phyloP scores from a whole-genome alignment of 768 basidiomycete species.

The Hypsizygus marmoreus region DNA sequence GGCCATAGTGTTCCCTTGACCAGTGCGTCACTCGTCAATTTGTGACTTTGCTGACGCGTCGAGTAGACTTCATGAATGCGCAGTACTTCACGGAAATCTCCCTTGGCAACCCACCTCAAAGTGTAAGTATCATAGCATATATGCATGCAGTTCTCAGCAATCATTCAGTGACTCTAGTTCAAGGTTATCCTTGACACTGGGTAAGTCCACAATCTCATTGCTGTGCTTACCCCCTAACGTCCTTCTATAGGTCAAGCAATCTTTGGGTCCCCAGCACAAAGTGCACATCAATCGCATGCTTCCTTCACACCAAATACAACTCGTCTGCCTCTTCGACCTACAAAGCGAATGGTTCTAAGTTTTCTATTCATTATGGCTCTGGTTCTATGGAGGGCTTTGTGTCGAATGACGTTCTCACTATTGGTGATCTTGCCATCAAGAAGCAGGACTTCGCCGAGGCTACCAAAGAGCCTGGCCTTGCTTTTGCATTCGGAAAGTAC shows the following conservation, averaged over 20 bases:
- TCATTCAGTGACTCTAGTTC: conserved; percentile 52
- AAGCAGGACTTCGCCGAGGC: conserved; percentile 93
- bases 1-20: conserved; percentile 88
- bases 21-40: conserved; percentile 57
- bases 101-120: conserved; percentile 83
- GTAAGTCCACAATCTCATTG: conserved; percentile 31
- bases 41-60: conserved; percentile 7
- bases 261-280: conserved; percentile 87
- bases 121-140: conserved; percentile 41
- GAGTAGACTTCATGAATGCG: conserved; percentile 93
- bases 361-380: conserved; percentile 92
- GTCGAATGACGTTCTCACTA: conserved; percentile 75
- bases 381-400: conserved; percentile 97
- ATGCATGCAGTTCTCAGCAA: neutral
- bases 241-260: conserved; percentile 82
- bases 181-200: conserved; percentile 96
- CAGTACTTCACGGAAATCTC: conserved; percentile 92
- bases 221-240: conserved; percentile 10
- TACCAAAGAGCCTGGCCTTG: conserved; percentile 92
- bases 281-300: conserved; percentile 90
- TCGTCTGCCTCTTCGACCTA: conserved; percentile 76
- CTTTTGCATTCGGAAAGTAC: conserved; percentile 95
- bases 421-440: conserved; percentile 80
- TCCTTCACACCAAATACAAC: conserved; percentile 94
- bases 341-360: conserved; percentile 86